Conservation (phyloP, 1,139 yeast species). For the Magnusiomyces tetraspermus region DNA sequence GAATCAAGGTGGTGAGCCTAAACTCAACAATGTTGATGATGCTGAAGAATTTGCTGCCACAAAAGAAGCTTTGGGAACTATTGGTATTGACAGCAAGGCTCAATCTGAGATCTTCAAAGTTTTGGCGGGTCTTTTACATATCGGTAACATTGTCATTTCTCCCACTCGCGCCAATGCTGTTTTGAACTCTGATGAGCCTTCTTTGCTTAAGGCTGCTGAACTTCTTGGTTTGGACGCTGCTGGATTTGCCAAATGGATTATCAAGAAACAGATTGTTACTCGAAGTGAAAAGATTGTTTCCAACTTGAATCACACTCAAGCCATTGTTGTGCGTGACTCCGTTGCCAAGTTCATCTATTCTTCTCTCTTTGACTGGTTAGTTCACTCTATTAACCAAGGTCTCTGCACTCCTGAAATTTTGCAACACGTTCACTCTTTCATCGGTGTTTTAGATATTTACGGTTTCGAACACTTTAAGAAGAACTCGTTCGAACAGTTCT, state of each 20-base stretch:
- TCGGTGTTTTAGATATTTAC: constrained; percentile 94
- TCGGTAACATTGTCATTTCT: constrained; percentile 85
- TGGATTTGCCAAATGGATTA: constrained; percentile 81
- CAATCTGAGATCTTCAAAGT: constrained; percentile 68
- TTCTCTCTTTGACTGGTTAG: constrained; percentile 92
- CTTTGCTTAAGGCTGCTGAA: constrained; percentile 72
- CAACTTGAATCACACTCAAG: constrained; percentile 74
- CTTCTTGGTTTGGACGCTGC: constrained; percentile 71
- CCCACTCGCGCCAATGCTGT: constrained; percentile 82
- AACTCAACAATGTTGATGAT: constrained; percentile 75
- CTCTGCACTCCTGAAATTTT: constrained; percentile 61
- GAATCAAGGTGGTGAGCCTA: constrained; percentile 79
- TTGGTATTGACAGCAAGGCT: constrained; percentile 55
- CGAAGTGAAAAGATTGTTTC: constrained; percentile 86
- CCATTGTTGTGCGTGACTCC: constrained; percentile 88
- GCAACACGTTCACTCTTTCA: constrained; percentile 55
- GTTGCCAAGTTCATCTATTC: constrained; percentile 91
- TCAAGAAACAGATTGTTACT: constrained; percentile 87
- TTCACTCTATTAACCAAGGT: constrained; percentile 68
- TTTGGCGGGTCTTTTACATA: constrained; percentile 80
- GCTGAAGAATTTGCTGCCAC: constrained; percentile 66
- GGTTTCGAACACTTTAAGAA: constrained; percentile 94
- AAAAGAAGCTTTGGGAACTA: constrained; percentile 61
- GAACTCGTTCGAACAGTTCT: constrained; percentile 93
- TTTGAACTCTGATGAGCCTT: constrained; percentile 78